Evolutionary conservation across 1,284 basidiomycete species (phyloP).

Genomic region (Austroboletus novae-zelandiae): DNA sequence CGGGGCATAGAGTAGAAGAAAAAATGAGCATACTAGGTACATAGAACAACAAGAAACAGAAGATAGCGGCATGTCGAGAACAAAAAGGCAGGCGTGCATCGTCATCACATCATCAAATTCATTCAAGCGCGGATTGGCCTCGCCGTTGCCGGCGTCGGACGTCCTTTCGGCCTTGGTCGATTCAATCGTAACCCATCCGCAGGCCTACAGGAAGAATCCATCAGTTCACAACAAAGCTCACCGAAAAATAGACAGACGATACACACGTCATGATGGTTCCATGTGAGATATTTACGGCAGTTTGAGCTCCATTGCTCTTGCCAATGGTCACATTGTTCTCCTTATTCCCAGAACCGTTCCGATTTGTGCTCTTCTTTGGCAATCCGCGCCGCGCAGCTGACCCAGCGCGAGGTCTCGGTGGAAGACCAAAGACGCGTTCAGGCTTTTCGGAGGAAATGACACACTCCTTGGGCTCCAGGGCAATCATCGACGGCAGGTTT

Average conservation of each 20-base stretch:
- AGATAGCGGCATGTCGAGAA: background rate
- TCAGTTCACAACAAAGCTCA: background rate
- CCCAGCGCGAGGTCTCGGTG: slow-evolving; percentile 50
- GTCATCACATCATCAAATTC: background rate
- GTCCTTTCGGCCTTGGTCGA: slow-evolving; percentile 47
- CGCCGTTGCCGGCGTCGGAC: slow-evolving; percentile 21
- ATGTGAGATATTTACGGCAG: slow-evolving; percentile 29
- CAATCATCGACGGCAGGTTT: slow-evolving; percentile 15
- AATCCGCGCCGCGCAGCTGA: slow-evolving; percentile 58
- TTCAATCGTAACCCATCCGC: slow-evolving; percentile 61
- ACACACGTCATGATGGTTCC: slow-evolving; percentile 57
- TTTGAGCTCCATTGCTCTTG: slow-evolving; percentile 4
- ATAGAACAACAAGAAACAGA: slow-evolving; percentile 13
- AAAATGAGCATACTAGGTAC: slow-evolving; percentile 20
- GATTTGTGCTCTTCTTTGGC: slow-evolving; percentile 54
- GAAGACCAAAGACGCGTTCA: slow-evolving; percentile 39
- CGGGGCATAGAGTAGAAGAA: slow-evolving; percentile 8
- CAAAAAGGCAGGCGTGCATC: background rate
- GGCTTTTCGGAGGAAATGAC: slow-evolving; percentile 24
- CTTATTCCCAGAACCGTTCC: slow-evolving; percentile 46
- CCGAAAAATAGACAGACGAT: background rate
- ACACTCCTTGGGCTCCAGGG: slow-evolving; percentile 6
- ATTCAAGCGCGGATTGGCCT: slow-evolving; percentile 26
- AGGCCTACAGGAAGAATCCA: slow-evolving; percentile 39
- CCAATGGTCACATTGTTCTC: slow-evolving; percentile 41